Evolutionary conservation across 495 filamentous ascomycete genomes (phyloP).

Genomic region (Penicillium silybi): DNA sequence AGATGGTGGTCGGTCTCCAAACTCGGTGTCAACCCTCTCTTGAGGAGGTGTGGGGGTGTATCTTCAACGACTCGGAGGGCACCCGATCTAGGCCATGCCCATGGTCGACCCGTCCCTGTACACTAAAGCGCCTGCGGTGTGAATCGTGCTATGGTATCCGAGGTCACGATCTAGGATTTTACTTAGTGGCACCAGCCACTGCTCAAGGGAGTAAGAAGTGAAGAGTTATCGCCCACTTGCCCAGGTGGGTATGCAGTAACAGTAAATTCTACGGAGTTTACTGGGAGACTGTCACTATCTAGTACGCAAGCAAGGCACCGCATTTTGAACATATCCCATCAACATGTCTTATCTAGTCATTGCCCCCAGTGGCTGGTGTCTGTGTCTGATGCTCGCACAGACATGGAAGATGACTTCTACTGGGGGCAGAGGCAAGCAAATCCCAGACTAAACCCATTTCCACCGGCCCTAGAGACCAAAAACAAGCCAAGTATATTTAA

Average conservation of each 20-base stretch:
- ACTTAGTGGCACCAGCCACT: no score
- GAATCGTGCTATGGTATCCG: not conserved
- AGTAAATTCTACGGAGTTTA: not conserved
- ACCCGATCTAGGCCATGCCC: not conserved
- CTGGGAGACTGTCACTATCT: not conserved
- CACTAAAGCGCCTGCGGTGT: not conserved
- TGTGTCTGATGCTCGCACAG: not conserved
- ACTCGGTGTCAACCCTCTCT: not conserved
- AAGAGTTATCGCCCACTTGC: no score
- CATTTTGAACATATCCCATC: not conserved
- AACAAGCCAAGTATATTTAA: not conserved
- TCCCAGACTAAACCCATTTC: not conserved
- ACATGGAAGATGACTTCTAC: no score
- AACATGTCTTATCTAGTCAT: not conserved
- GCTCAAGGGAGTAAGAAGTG: no score
- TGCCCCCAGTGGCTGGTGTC: not conserved
- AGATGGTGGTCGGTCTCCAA: not conserved
- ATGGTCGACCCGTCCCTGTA: not conserved
- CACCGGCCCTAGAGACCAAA: not conserved
- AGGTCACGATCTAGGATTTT: not conserved
- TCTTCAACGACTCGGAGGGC: not conserved
- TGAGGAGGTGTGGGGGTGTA: not conserved
- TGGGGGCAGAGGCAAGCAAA: not conserved
- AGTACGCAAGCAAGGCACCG: not conserved
- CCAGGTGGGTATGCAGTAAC: no score